phyloP scores from a whole-genome alignment of 768 basidiomycete species.

The Asterophora parasitica region DNA sequence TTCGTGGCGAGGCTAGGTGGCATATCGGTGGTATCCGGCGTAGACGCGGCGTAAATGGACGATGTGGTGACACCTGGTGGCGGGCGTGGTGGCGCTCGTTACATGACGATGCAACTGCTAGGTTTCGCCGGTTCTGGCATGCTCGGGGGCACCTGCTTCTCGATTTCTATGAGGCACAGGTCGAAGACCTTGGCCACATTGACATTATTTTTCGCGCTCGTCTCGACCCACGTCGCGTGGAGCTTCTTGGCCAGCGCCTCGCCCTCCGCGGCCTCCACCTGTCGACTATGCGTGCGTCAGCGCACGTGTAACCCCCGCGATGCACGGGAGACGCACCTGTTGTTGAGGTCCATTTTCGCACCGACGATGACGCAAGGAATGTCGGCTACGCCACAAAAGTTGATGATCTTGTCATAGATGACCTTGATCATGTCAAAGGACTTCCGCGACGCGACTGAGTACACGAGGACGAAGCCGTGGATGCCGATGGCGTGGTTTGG shows the following conservation, averaged over 20 bases:
- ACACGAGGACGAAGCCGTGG: slow-evolving; percentile 92
- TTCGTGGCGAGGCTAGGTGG: background rate
- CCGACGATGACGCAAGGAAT: slow-evolving; percentile 93
- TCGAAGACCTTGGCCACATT: slow-evolving; percentile 85
- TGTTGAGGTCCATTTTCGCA: slow-evolving; percentile 76
- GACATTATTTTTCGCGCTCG: slow-evolving; percentile 75
- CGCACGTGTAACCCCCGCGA: slow-evolving; percentile 4
- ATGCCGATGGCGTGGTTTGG: slow-evolving; percentile 90
- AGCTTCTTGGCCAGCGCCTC: slow-evolving; percentile 64
- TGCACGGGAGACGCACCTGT: slow-evolving; percentile 47
- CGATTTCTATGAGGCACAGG: slow-evolving; percentile 73
- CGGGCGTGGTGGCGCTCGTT: slow-evolving; percentile 15
- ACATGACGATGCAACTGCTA: slow-evolving; percentile 53
- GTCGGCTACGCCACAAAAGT: slow-evolving; percentile 75
- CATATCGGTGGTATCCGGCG: no score
- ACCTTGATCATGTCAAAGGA: slow-evolving; percentile 90
- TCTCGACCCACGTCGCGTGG: slow-evolving; percentile 78
- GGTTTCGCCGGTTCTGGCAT: slow-evolving; percentile 31
- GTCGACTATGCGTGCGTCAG: slow-evolving; percentile 39
- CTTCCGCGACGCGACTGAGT: slow-evolving; percentile 78
- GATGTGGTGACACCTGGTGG: background rate
- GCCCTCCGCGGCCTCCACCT: slow-evolving; percentile 64
- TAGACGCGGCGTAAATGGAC: background rate
- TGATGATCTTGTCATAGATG: slow-evolving; percentile 88
- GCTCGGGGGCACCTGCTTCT: slow-evolving; percentile 52